Evolutionary conservation across 2,329 filamentous ascomycete species (phyloP), one percentile per base, ranked within the genome.

Genomic region (Helotiales sp.): DNA sequence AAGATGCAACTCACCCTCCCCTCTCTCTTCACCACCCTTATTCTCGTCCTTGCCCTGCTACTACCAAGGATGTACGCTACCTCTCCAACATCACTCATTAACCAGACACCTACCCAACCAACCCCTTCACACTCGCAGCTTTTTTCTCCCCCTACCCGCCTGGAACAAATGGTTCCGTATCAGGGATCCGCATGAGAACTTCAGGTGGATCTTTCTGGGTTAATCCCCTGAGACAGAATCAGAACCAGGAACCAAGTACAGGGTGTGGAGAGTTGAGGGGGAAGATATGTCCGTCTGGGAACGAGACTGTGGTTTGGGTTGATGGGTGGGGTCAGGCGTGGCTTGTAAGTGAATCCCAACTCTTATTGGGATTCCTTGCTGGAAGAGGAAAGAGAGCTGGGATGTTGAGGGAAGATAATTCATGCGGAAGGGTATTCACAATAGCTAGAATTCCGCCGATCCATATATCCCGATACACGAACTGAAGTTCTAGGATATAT

Each of bases 241-340:
- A 38, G 19, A 46, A 52, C 27, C 38, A 33, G 25, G 29, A 33
- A 25, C 46, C 47, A 1, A 31, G 24, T n/a, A 46, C 50, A 5
- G 10, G 33, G 2, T 33, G 51, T 17, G 38, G 7, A 19, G 36
- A 10, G 3, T 25, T 30, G 36, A 46, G 13, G 13, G 38, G 25
- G 7, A 30, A 17, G 8, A 10, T 22, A 8, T 52, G 47, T 42
- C 49, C 31, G 8, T 15, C 22, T 17, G 38, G 38, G 38, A 48
- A 57, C n/a, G 55, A 57, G 49, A 49, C 49, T n/a, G 55, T 57
- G n/a, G 19, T 55, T 29, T 59, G n/a, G 27, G 52, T 59, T 30
- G 57, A 59, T 44, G 13, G n/a, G 13, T 38, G 19, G 13, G 52
- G 52, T 2, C 34, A 38, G n/a, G 47, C 52, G 17, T 59, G 52